Evolutionary conservation across 148 eudicot genomes (phyloP).

Genomic region (Hydrangea macrophylla): DNA sequence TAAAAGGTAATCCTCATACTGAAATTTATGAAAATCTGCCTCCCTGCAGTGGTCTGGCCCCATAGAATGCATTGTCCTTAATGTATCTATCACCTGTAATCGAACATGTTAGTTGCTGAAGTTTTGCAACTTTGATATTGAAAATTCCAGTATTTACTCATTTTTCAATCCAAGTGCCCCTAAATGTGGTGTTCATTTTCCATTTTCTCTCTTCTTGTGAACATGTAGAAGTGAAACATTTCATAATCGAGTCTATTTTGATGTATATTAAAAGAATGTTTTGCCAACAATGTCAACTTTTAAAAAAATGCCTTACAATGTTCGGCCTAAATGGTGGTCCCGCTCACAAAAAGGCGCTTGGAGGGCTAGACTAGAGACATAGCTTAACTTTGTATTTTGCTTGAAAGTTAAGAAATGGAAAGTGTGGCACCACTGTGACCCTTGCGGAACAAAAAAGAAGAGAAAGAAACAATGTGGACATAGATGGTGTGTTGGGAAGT

Average conservation of each 20-base stretch:
- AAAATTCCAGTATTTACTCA: neutral
- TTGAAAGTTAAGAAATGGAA: neutral
- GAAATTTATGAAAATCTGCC: neutral
- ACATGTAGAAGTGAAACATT: neutral
- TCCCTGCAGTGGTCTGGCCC: neutral
- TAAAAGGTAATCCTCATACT: constrained; percentile 53
- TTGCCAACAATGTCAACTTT: too few species aligned
- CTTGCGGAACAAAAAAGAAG: too few species aligned
- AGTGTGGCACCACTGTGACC: neutral
- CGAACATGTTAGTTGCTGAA: neutral
- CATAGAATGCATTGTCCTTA: neutral
- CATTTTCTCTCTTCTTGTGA: neutral
- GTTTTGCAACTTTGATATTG: neutral
- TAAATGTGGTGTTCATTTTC: neutral
- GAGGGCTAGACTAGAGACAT: too few species aligned
- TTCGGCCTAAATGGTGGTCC: too few species aligned
- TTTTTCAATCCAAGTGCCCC: neutral
- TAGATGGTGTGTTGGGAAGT: too few species aligned
- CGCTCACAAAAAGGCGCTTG: too few species aligned
- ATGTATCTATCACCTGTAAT: neutral
- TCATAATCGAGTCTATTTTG: neutral
- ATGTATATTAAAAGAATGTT: too few species aligned
- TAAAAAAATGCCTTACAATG: too few species aligned
- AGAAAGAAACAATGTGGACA: too few species aligned
- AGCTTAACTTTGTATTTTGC: too few species aligned